phyloP scores from a whole-genome alignment of 1,284 basidiomycete species.

The Ceratobasidium sp. region DNA sequence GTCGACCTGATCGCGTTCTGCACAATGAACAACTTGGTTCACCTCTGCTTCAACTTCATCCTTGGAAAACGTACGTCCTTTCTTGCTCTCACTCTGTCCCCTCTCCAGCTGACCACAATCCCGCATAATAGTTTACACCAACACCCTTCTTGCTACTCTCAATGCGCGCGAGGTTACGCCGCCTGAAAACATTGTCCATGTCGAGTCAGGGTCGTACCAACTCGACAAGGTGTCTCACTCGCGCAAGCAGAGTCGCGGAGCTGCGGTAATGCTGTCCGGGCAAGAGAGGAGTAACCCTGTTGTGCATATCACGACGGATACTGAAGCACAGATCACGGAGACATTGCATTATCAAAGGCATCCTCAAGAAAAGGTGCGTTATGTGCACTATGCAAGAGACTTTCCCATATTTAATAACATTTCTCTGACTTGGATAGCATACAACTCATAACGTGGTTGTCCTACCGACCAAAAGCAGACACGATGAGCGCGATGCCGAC shows the following conservation, averaged over 20 bases:
- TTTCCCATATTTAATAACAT: background rate
- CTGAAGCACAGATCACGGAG: conserved; percentile 14
- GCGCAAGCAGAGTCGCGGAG: background rate
- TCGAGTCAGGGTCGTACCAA: conserved; percentile 33
- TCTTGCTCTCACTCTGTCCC: too few species aligned
- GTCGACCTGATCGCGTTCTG: conserved; percentile 53
- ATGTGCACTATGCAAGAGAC: too few species aligned
- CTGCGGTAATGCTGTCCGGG: background rate
- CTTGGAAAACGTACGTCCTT: conserved; percentile 56
- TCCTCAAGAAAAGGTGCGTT: background rate
- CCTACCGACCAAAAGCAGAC: background rate
- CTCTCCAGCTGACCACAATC: too few species aligned
- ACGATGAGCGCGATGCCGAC: conserved; percentile 19
- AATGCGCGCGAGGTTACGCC: conserved; percentile 32
- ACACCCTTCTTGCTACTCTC: conserved; percentile 41
- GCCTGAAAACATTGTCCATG: conserved; percentile 37
- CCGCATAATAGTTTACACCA: conserved; percentile 34
- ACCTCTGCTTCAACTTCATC: conserved; percentile 57
- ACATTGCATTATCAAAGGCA: background rate
- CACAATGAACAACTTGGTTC: conserved; percentile 54
- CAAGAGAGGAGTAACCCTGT: background rate
- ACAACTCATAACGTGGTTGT: conserved; percentile 2
- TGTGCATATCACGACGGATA: background rate
- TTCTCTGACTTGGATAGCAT: background rate
- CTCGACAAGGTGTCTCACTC: background rate